phyloP scores from a whole-genome alignment of 2,329 filamentous ascomycete genomes.

The Aspergillus fischeri region DNA sequence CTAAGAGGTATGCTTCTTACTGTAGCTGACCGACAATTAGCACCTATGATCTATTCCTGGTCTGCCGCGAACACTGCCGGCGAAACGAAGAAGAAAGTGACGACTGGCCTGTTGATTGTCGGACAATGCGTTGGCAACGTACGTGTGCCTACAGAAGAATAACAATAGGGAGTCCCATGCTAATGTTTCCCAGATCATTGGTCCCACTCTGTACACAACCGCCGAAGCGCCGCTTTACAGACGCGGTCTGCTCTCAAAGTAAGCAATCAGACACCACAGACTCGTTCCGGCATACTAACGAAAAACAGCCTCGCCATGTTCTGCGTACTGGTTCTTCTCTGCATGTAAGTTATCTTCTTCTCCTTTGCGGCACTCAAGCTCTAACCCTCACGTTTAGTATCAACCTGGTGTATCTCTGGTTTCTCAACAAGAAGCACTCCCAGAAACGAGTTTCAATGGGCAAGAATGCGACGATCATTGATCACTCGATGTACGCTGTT shows the following conservation, averaged over 20 bases:
- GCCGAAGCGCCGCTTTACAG: slow-evolving; percentile 56
- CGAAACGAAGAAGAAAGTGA: slow-evolving; percentile 66
- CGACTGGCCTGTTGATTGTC: slow-evolving; percentile 61
- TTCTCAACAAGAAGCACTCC: slow-evolving; percentile 55
- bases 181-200: slow-evolving; percentile 46
- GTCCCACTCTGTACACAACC: slow-evolving; percentile 61
- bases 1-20: no score
- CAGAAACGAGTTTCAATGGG: slow-evolving; percentile 53
- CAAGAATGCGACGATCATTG: slow-evolving; percentile 56
- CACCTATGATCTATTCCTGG: slow-evolving; percentile 67
- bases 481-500: slow-evolving; percentile 55
- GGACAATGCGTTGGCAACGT: slow-evolving; percentile 62
- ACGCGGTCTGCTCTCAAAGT: slow-evolving; percentile 56
- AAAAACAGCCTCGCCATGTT: slow-evolving; percentile 52
- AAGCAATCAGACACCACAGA: slow-evolving; percentile 5
- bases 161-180: neutral
- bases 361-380: neutral
- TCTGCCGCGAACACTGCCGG: slow-evolving; percentile 61
- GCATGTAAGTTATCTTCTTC: slow-evolving; percentile 29
- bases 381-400: slow-evolving; percentile 15
- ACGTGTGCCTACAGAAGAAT: slow-evolving; percentile 3
- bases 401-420: slow-evolving; percentile 46
- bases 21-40: slow-evolving; percentile 25
- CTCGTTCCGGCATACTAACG: neutral
- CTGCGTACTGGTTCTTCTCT: slow-evolving; percentile 53